Evolutionary conservation across 139 green algal genomes (phyloP).

Genomic region (Astrephomene gubernaculifera): DNA sequence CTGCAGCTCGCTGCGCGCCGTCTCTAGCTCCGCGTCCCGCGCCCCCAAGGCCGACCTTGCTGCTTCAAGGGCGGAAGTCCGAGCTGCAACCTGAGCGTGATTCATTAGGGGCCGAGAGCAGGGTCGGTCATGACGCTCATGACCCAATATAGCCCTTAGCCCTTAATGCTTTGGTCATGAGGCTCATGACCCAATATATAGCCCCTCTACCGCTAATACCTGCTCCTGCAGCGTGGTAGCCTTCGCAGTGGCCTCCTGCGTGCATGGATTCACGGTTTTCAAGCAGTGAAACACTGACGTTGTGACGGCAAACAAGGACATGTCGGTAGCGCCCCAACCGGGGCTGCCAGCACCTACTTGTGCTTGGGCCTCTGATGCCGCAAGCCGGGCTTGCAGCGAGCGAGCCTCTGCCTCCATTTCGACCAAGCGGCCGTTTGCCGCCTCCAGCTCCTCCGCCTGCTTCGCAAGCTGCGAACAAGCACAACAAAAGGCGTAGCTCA

Average conservation of each 20-base stretch:
- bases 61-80: neutral
- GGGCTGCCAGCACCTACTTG: neutral
- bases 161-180: too few species aligned
- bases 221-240: neutral
- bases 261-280: too few species aligned
- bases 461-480: conserved; percentile 13
- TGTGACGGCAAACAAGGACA: too few species aligned
- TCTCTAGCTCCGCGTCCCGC: neutral
- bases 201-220: neutral
- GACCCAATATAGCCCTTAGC: too few species aligned
- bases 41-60: neutral
- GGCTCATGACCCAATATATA: too few species aligned
- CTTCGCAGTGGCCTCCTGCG: neutral
- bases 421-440: neutral
- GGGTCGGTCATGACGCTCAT: too few species aligned
- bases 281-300: too few species aligned
- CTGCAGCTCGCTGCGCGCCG: neutral
- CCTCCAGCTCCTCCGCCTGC: neutral
- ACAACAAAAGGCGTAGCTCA: neutral
- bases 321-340: too few species aligned
- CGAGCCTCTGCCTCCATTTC: neutral
- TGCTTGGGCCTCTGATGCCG: neutral
- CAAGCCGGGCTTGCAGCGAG: neutral
- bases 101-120: too few species aligned
- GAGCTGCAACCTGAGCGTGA: neutral